phyloP scores from a whole-genome alignment of 768 basidiomycete species.

The Trametes cinnabarina region DNA sequence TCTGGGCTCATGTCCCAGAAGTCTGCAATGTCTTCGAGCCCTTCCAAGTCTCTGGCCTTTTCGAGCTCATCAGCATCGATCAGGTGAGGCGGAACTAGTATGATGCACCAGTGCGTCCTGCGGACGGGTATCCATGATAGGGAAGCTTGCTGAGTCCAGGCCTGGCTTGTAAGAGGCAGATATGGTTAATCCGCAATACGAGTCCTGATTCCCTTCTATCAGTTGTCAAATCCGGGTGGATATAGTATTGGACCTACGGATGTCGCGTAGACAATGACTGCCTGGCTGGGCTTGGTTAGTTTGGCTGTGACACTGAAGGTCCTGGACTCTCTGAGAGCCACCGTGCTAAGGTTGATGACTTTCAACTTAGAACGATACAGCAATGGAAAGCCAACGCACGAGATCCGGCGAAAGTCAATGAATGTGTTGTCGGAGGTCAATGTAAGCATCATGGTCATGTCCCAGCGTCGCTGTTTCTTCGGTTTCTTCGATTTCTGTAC shows the following conservation, averaged over 20 bases:
- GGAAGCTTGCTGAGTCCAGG: conserved; percentile 54
- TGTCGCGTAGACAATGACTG: conserved; percentile 54
- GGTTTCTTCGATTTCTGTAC: conserved; percentile 31
- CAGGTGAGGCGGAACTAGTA: neutral
- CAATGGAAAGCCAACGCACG: conserved; percentile 41
- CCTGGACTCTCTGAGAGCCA: conserved; percentile 56
- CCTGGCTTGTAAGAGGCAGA: conserved; percentile 56
- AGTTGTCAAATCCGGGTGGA: too few species aligned
- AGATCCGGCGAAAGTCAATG: conserved; percentile 77
- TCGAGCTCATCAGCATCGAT: neutral
- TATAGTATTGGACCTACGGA: conserved; percentile 48
- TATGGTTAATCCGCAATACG: conserved; percentile 63
- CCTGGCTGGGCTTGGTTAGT: conserved; percentile 76
- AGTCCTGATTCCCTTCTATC: too few species aligned
- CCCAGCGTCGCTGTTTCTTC: conserved; percentile 48
- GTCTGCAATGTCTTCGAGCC: conserved; percentile 64
- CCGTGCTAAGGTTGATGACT: conserved; percentile 49
- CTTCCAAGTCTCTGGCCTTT: conserved; percentile 65
- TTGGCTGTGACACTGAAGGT: conserved; percentile 57
- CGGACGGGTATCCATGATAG: conserved; percentile 72
- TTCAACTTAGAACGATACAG: neutral
- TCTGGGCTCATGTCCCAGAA: conserved; percentile 56
- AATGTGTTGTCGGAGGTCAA: conserved; percentile 72
- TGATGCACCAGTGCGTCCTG: conserved; percentile 50
- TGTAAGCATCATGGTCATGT: conserved; percentile 72